phyloP scores from a whole-genome alignment of 345 rosid species.

The Balakata baccata region DNA sequence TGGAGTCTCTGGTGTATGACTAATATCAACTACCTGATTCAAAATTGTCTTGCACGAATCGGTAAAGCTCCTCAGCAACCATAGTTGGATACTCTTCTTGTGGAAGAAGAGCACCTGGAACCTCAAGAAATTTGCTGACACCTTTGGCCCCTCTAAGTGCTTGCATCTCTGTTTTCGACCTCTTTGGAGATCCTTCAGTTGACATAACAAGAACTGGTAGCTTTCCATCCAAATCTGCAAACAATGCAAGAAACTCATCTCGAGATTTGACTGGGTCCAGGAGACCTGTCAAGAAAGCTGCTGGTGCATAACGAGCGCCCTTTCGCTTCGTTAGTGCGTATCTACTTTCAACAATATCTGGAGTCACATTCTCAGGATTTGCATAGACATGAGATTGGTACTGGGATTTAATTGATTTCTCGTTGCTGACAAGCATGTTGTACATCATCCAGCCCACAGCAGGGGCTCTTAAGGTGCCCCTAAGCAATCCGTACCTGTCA shows the following conservation, averaged over 20 bases:
- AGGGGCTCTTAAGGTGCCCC: conserved; percentile 84
- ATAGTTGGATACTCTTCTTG: conserved; percentile 80
- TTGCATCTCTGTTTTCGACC: conserved; percentile 94
- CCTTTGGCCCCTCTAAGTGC: conserved; percentile 66
- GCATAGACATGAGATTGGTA: conserved; percentile 89
- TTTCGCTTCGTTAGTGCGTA: conserved; percentile 61
- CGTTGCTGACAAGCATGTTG: conserved; percentile 90
- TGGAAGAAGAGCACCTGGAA: conserved; percentile 80
- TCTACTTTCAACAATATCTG: conserved; percentile 55
- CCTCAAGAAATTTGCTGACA: conserved; percentile 68
- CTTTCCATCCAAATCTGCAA: conserved; percentile 60
- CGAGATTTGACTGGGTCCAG: conserved; percentile 76
- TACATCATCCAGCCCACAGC: conserved; percentile 93
- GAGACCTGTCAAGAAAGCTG: conserved; percentile 87
- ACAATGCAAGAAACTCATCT: conserved; percentile 67
- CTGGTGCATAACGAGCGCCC: conserved; percentile 89
- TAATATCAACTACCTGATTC: conserved; percentile 26
- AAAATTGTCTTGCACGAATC: conserved; percentile 55
- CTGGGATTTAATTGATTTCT: conserved; percentile 79
- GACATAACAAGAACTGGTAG: conserved; percentile 62
- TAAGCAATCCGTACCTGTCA: conserved; percentile 69
- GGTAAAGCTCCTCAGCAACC: conserved; percentile 64
- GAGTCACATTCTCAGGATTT: conserved; percentile 73
- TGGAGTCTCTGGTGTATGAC: neutral
- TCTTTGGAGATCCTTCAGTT: conserved; percentile 63